A percentile compares a stretch with the other conserved stretches of the same genome.
phyloP scores from a whole-genome alignment of 257 asterid genomes.

The Penstemon newberryi region DNA sequence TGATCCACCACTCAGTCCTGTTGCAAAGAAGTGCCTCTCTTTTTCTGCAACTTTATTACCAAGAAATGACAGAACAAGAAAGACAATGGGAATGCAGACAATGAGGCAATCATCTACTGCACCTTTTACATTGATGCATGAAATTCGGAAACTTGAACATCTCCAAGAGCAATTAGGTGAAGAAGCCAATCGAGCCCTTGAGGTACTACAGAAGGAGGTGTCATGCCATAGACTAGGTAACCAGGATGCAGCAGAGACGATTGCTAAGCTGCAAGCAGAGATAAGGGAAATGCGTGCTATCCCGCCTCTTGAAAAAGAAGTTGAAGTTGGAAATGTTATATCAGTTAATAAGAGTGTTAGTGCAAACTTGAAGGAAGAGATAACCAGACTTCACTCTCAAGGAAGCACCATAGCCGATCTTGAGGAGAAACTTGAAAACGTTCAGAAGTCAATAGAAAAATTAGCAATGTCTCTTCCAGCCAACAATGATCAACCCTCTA shows the following conservation, averaged over 20 bases:
- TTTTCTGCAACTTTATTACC: conserved; percentile 69
- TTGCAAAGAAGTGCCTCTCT: conserved; percentile 82
- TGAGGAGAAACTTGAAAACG: conserved; percentile 90
- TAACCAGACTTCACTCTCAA: conserved; percentile 89
- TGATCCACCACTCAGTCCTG: conserved; percentile 48
- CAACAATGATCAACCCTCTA: conserved; percentile 48
- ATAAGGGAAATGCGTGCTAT: conserved; percentile 73
- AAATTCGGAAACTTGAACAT: conserved; percentile 88
- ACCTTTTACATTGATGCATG: conserved; percentile 91
- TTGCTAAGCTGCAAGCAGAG: conserved; percentile 90
- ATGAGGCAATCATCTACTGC: conserved; percentile 84
- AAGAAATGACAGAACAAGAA: conserved; percentile 58
- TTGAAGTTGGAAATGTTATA: conserved; percentile 52
- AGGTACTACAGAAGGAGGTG: conserved; percentile 93
- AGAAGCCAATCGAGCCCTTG: conserved; percentile 90
- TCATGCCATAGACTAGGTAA: conserved; percentile 88
- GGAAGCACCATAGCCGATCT: conserved; percentile 90
- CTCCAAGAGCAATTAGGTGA: conserved; percentile 98
- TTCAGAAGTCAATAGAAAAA: conserved; percentile 90
- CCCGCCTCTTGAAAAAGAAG: conserved; percentile 51
- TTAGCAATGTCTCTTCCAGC: conserved; percentile 81
- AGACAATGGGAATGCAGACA: conserved; percentile 63
- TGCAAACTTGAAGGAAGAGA: conserved; percentile 93
- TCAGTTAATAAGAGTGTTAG: conserved; percentile 81
- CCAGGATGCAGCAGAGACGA: conserved; percentile 97